Conservation (phyloP, 2,329 filamentous ascomycete genomes). For the Stachybotrys chlorohalonatus region DNA sequence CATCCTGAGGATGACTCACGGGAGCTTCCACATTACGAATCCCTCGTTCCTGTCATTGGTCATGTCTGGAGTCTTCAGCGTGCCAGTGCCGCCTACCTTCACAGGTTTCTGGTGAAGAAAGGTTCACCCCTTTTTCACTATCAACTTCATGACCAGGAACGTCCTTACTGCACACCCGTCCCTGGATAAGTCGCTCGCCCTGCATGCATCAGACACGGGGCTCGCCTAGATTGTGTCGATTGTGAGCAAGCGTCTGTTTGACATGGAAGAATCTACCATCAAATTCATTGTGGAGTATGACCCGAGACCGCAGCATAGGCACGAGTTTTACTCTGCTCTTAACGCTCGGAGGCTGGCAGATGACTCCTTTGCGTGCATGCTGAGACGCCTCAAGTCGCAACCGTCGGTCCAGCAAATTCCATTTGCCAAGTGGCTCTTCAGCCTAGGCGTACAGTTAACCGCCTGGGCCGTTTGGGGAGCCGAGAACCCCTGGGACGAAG, state of each 20-base stretch:
- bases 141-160: constrained; percentile 17
- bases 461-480: constrained; percentile 20
- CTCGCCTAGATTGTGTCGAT: constrained; percentile 19
- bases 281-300: constrained; percentile 14
- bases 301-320: constrained; percentile 16
- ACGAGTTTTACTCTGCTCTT: constrained; percentile 14
- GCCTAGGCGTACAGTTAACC: constrained; percentile 17
- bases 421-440: constrained; percentile 18
- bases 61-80: background rate
- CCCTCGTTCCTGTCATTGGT: background rate
- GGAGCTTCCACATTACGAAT: background rate
- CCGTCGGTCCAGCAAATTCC: constrained; percentile 8
- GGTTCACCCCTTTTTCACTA: constrained; percentile 15
- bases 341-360: constrained; percentile 13
- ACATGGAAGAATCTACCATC: constrained; percentile 12
- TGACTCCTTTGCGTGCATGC: constrained; percentile 10
- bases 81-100: background rate
- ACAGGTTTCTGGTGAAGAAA: constrained; percentile 1
- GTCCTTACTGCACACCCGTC: constrained; percentile 17
- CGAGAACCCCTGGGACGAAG: constrained; percentile 19
- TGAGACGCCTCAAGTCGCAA: constrained; percentile 11
- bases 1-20: background rate
- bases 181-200: constrained; percentile 15
- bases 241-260: constrained; percentile 17
- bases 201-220: constrained; percentile 18